Percentiles rank a stretch among this genome's conserved stretches.
These are phyloP conservation scores for Debaryomyces fabryi DNA, from an alignment of 1,139 yeast genomes.

Conservation along the genomic window DNA sequence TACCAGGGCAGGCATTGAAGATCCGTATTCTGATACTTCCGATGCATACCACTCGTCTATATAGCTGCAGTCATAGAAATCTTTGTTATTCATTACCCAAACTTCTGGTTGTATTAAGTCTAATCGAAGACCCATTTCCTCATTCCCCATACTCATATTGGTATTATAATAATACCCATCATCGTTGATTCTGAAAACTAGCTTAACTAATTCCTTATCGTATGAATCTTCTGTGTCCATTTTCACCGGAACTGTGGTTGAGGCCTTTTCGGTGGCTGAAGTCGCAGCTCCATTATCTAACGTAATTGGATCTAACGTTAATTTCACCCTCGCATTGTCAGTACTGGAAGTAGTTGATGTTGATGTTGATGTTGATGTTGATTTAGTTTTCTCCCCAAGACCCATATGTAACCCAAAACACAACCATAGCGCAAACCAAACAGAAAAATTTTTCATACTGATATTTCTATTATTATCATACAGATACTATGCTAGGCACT, in stretches of 20 bases:
- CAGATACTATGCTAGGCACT: not conserved
- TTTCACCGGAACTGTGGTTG: not conserved
- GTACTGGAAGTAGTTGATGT: not conserved
- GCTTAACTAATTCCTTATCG: not conserved
- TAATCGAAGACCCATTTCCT: slow-evolving; percentile 26
- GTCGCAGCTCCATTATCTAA: not conserved
- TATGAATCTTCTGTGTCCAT: not conserved
- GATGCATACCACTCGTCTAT: slow-evolving; percentile 25
- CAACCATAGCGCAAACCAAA: not conserved
- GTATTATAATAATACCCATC: slow-evolving; percentile 12
- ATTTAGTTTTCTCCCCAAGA: not conserved
- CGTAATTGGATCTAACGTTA: not conserved
- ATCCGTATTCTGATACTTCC: slow-evolving; percentile 15
- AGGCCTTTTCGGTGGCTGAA: not conserved
- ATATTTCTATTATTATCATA: not conserved
- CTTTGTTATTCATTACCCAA: slow-evolving; percentile 37
- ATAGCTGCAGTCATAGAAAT: slow-evolving; percentile 27
- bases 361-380: not conserved
- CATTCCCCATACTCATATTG: slow-evolving; percentile 12
- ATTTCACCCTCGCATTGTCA: slow-evolving; percentile 2
- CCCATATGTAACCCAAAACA: not conserved
- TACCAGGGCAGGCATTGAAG: slow-evolving; percentile 19
- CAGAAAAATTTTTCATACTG: not conserved
- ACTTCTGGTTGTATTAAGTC: slow-evolving; percentile 40
- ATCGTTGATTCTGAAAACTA: not conserved